Percentiles rank a stretch among this genome's conserved stretches.
phyloP scores from a whole-genome alignment of 2,329 filamentous ascomycete species.

The Ophiostoma perfectum region DNA sequence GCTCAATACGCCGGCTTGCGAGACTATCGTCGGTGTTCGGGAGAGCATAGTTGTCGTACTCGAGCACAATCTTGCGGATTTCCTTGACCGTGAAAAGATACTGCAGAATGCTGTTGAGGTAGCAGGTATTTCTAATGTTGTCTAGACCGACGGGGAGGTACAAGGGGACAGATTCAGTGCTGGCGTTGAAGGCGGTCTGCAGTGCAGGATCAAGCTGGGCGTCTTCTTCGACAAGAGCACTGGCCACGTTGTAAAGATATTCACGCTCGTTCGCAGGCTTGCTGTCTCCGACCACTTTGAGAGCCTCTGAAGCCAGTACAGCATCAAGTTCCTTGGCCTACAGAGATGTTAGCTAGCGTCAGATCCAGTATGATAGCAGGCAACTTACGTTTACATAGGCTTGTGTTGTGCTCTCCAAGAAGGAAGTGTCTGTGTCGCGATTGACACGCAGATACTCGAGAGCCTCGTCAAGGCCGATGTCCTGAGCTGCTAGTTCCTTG shows the following conservation, averaged over 20 bases:
- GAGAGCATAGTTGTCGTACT: conserved; percentile 67
- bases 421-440: neutral
- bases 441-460: neutral
- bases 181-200: neutral
- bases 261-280: neutral
- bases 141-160: conserved; percentile 73
- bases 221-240: neutral
- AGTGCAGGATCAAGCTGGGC: neutral
- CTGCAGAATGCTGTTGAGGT: conserved; percentile 92
- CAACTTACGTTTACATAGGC: neutral
- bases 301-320: neutral
- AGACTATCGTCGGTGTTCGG: conserved; percentile 60
- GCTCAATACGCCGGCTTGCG: conserved; percentile 43
- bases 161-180: conserved; percentile 35
- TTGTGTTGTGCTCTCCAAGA: neutral
- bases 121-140: conserved; percentile 97
- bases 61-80: conserved; percentile 71
- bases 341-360: no score
- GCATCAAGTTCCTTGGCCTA: neutral
- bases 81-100: conserved; percentile 88
- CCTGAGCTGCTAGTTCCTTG: conserved; percentile 21
- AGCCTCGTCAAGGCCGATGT: conserved; percentile 36
- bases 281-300: conserved; percentile 10
- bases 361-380: no score
- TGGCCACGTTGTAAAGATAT: neutral